Percentiles rank a stretch among this genome's conserved stretches.
phyloP scores from a whole-genome alignment of 352 stramenopile genomes.

The Globisporangium ultimum region DNA sequence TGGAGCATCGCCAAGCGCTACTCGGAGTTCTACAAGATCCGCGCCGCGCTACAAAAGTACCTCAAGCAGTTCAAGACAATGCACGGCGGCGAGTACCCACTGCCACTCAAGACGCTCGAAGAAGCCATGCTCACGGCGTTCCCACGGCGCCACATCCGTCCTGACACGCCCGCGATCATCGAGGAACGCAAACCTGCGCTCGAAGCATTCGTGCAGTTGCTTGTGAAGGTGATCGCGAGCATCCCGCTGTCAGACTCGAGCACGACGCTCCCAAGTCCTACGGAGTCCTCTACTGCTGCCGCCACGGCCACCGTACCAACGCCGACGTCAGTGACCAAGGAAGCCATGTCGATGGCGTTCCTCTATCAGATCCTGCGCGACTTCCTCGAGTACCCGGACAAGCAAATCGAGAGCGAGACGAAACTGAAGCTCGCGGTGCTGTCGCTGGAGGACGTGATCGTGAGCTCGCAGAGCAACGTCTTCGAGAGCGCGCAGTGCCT shows the following conservation, averaged over 20 bases:
- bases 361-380: constrained; percentile 76
- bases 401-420: constrained; percentile 82
- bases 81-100: constrained; percentile 7
- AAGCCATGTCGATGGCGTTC: constrained; percentile 42
- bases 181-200: constrained; percentile 61
- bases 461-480: constrained; percentile 66
- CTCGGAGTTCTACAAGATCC: constrained; percentile 80
- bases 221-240: constrained; percentile 79
- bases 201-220: constrained; percentile 74
- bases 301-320: background rate
- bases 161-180: constrained; percentile 73
- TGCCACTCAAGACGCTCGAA: constrained; percentile 51
- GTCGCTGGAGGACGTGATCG: constrained; percentile 80
- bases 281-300: too few species aligned
- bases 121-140: constrained; percentile 49
- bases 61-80: constrained; percentile 61
- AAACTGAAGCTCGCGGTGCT: constrained; percentile 81
- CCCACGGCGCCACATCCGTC: constrained; percentile 67
- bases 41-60: constrained; percentile 57
- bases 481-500: constrained; percentile 38
- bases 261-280: constrained; percentile 12
- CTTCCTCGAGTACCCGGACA: constrained; percentile 83
- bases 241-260: constrained; percentile 50
- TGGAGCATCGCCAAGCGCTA: constrained; percentile 87
- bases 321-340: constrained; percentile 7